Evolutionary conservation across 768 basidiomycete genomes (phyloP).

Genomic region (Cyclocybe cylindracea): DNA sequence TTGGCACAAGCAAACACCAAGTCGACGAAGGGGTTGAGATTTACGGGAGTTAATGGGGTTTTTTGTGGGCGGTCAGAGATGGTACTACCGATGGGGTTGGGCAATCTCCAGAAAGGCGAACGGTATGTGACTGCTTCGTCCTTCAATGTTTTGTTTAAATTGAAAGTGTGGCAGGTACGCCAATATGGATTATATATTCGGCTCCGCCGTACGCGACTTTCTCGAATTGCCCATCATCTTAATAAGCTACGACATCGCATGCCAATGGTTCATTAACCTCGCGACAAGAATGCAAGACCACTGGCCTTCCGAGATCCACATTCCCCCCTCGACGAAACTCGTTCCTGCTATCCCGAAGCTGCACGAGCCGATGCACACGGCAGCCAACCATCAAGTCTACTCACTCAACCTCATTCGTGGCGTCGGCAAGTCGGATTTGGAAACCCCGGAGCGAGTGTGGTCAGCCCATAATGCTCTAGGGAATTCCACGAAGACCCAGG

Average conservation of each 20-base stretch:
- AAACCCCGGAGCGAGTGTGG: constrained; percentile 25
- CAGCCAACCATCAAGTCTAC: constrained; percentile 19
- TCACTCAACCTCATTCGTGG: constrained; percentile 23
- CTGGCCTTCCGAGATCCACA: neutral
- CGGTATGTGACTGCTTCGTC: too few species aligned
- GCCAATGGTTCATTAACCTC: constrained; percentile 18
- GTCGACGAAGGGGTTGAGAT: too few species aligned
- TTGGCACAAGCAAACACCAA: too few species aligned
- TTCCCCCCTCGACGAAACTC: neutral
- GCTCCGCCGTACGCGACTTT: neutral
- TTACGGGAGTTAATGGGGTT: too few species aligned
- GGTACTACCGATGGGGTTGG: too few species aligned
- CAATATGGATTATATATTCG: constrained; percentile 15
- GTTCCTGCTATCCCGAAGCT: constrained; percentile 29
- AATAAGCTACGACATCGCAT: constrained; percentile 22
- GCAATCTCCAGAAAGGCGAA: too few species aligned
- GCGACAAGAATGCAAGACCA: constrained; percentile 1
- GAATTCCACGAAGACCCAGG: constrained; percentile 24
- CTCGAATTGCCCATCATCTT: neutral
- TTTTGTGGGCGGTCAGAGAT: too few species aligned
- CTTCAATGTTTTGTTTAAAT: too few species aligned
- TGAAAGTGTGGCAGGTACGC: constrained; percentile 7
- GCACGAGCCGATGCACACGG: constrained; percentile 25
- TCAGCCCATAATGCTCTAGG: constrained; percentile 18
- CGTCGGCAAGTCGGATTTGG: constrained; percentile 26